Percentiles rank a stretch among this genome's conserved stretches.
phyloP scores from a whole-genome alignment of 768 basidiomycete genomes.

The Boletus insuetus region DNA sequence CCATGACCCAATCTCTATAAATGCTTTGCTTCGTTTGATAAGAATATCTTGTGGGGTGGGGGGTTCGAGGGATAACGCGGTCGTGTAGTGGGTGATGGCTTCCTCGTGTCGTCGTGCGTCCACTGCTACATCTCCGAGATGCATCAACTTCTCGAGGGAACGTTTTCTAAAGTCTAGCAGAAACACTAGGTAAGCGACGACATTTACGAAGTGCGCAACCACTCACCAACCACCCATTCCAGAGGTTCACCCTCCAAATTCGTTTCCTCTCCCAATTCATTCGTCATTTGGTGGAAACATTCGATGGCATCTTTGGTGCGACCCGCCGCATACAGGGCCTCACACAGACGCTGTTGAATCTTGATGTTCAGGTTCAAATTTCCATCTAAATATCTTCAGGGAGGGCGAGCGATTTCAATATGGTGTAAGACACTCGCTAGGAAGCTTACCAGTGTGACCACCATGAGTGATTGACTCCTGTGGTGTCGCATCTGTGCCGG shows the following conservation, averaged over 20 bases:
- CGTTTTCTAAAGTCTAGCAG: not conserved
- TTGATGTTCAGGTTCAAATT: not conserved
- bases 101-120: not conserved
- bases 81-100: not conserved
- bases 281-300: not conserved
- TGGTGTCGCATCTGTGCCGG: not conserved
- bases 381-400: slow-evolving; percentile 4
- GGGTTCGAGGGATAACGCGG: not conserved
- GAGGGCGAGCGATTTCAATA: not conserved
- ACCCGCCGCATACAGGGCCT: not conserved
- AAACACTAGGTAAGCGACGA: not conserved
- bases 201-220: too few species aligned
- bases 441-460: slow-evolving; percentile 7
- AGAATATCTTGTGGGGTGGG: not conserved
- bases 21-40: not conserved
- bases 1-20: not conserved
- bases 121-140: not conserved
- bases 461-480: not conserved
- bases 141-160: not conserved
- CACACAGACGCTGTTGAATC: not conserved
- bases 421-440: too few species aligned
- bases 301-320: not conserved
- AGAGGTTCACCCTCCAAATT: not conserved
- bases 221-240: not conserved
- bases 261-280: not conserved